A percentile compares a stretch with the other conserved stretches of the same genome.
Evolutionary conservation across 2,329 filamentous ascomycete species (phyloP).

Genomic region (Neonectria punicea): DNA sequence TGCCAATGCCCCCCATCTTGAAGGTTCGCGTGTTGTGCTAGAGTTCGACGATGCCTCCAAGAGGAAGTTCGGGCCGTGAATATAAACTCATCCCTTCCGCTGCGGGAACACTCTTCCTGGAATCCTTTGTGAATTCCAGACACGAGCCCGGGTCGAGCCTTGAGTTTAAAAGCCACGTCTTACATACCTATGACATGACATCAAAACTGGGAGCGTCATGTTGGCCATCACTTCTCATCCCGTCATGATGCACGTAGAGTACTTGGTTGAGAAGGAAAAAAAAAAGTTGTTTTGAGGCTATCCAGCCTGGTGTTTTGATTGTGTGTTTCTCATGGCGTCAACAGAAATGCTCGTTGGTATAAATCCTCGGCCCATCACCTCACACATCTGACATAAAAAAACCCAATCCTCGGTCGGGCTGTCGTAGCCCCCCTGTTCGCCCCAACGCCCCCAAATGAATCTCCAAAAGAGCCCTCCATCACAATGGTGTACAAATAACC

Average conservation of each 20-base stretch:
- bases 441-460: constrained; percentile 12
- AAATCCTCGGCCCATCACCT: background rate
- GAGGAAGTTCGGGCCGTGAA: background rate
- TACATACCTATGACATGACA: background rate
- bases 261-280: background rate
- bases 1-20: too few relatives aligned
- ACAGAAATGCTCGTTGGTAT: constrained; percentile 1
- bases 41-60: background rate
- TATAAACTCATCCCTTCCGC: background rate
- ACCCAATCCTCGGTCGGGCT: constrained; percentile 9
- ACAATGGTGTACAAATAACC: constrained; percentile 24
- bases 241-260: background rate
- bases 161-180: background rate
- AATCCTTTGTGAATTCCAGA: background rate
- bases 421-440: background rate
- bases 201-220: too few relatives aligned
- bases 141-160: background rate
- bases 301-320: too few relatives aligned
- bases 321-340: background rate
- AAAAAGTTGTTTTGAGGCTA: too few relatives aligned
- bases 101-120: background rate
- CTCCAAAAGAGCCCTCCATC: constrained; percentile 32
- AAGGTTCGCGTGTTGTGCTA: background rate
- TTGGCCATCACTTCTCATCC: too few relatives aligned
- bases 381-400: constrained; percentile 2